Percentiles rank a stretch among this genome's conserved stretches.
Evolutionary conservation across 2,329 filamentous ascomycete genomes (phyloP).

Genomic region (Zalaria obscura): DNA sequence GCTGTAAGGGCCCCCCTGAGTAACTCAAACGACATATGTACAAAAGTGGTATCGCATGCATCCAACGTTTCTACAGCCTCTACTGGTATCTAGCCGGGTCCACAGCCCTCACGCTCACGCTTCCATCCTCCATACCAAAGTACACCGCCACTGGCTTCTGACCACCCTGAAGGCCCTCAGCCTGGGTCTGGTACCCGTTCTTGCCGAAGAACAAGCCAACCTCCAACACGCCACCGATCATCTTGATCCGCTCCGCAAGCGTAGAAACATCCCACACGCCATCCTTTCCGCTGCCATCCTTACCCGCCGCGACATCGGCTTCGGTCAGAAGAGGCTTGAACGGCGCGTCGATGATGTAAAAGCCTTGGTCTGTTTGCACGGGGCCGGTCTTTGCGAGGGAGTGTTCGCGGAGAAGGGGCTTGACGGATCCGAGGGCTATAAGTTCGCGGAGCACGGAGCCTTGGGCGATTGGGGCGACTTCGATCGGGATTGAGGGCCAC

Average conservation of each 20-base stretch:
- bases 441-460: conserved; percentile 63
- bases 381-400: conserved; percentile 68
- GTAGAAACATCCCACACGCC: conserved; percentile 69
- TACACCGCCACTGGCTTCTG: conserved; percentile 91
- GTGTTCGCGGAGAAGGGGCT: conserved; percentile 59
- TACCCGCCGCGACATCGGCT: conserved; percentile 34
- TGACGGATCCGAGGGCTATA: conserved; percentile 54
- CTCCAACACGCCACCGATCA: conserved; percentile 75
- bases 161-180: conserved; percentile 48
- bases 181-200: conserved; percentile 56
- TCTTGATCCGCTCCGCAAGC: conserved; percentile 61
- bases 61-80: too few relatives aligned
- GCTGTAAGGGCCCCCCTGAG: too few relatives aligned
- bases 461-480: conserved; percentile 77
- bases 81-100: too few relatives aligned
- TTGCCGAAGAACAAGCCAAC: conserved; percentile 79
- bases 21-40: too few relatives aligned
- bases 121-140: conserved; percentile 67
- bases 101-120: conserved; percentile 15
- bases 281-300: conserved; percentile 24
- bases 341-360: conserved; percentile 85
- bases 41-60: too few relatives aligned
- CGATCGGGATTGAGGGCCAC: conserved; percentile 83
- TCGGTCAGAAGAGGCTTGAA: conserved; percentile 58
- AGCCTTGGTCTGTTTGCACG: conserved; percentile 71